Conservation (phyloP, 2,329 filamentous ascomycete genomes). For the Fusarium oxysporum region DNA sequence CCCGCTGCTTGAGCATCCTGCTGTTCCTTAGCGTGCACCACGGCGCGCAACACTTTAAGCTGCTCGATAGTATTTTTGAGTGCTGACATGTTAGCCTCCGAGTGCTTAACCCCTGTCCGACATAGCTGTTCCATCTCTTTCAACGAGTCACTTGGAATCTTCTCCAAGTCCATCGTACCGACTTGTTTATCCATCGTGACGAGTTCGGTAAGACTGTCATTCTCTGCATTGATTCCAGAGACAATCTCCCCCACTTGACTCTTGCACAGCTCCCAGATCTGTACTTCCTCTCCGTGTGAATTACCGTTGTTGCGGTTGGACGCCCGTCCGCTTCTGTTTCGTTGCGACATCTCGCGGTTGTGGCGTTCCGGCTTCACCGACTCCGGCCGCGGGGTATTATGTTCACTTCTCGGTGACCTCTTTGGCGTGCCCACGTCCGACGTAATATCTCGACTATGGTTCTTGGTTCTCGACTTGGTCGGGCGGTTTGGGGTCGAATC, state of each 20-base stretch:
- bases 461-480: slow-evolving; percentile 38
- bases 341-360: slow-evolving; percentile 55
- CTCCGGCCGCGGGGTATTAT: slow-evolving; percentile 40
- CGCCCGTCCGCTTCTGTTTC: slow-evolving; percentile 58
- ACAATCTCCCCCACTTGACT: slow-evolving; percentile 55
- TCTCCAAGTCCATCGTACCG: slow-evolving; percentile 54
- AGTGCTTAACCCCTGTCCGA: slow-evolving; percentile 56
- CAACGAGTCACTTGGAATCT: slow-evolving; percentile 53
- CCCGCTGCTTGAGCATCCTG: slow-evolving; percentile 50
- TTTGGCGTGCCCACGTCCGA: slow-evolving; percentile 42
- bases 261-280: slow-evolving; percentile 58
- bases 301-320: slow-evolving; percentile 59
- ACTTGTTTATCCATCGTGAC: slow-evolving; percentile 56
- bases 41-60: slow-evolving; percentile 56
- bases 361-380: slow-evolving; percentile 39
- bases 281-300: slow-evolving; percentile 57
- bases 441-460: slow-evolving; percentile 27
- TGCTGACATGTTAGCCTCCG: slow-evolving; percentile 53
- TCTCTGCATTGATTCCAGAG: slow-evolving; percentile 56
- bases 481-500: slow-evolving; percentile 44
- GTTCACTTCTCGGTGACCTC: slow-evolving; percentile 41
- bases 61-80: slow-evolving; percentile 56
- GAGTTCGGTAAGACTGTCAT: slow-evolving; percentile 55
- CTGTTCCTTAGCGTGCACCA: slow-evolving; percentile 58
- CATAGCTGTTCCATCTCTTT: slow-evolving; percentile 58